phyloP scores from a whole-genome alignment of 192 early-diverging fungal species.

The Entophlyctis helioformis region DNA sequence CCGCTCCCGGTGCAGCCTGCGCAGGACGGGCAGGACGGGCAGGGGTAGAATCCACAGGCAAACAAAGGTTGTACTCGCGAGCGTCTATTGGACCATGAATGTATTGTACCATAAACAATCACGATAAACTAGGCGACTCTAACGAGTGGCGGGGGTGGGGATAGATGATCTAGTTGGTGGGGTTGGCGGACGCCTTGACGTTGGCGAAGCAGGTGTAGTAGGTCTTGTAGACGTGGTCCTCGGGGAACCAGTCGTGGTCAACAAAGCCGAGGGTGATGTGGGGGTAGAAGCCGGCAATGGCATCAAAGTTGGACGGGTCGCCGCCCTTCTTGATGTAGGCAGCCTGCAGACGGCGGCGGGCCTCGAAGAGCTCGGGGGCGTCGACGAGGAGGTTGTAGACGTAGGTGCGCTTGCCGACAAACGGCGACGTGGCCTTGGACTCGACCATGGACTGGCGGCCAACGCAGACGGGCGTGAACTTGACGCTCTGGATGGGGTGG shows the following conservation, averaged over 20 bases:
- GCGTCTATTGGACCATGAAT: no score
- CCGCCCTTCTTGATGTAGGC: constrained; percentile 50
- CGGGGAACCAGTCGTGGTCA: constrained; percentile 48
- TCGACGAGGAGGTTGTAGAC: constrained; percentile 28
- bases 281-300: constrained; percentile 49
- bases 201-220: constrained; percentile 39
- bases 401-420: constrained; percentile 10
- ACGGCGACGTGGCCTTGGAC: constrained; percentile 9
- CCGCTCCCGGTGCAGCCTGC: no score
- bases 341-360: constrained; percentile 41
- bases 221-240: constrained; percentile 61
- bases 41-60: no score
- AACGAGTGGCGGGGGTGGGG: no score
- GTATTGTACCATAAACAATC: no score
- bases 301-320: constrained; percentile 54
- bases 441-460: constrained; percentile 33
- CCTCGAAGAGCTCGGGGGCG: constrained; percentile 22
- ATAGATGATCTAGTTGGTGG: no score
- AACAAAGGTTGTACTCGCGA: no score
- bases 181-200: no score
- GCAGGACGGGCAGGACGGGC: no score
- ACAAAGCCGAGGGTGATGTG: constrained; percentile 61
- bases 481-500: constrained; percentile 39
- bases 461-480: constrained; percentile 45
- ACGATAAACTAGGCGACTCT: no score